Evolutionary conservation across 495 filamentous ascomycete species (phyloP), one percentile per base, ranked within the genome.

Genomic region (Neohortaea acidophila): DNA sequence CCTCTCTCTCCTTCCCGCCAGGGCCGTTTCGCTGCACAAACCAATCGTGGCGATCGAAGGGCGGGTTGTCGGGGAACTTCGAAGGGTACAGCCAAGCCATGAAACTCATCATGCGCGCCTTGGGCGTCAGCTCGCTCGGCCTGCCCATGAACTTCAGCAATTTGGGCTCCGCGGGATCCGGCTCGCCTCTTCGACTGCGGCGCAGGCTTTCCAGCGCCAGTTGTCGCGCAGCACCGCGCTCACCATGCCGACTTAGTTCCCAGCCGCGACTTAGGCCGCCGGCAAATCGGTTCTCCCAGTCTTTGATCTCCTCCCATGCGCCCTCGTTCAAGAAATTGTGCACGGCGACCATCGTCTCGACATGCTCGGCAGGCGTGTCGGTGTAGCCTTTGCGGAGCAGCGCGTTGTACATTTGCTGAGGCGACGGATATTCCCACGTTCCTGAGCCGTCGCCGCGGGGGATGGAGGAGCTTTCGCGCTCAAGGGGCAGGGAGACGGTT

Each of bases 371-470:
- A 31, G 89, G 84, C 0, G 87, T 94, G 52, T 94, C 85, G 0
- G 81, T 86, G 59, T 93, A 84, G 14, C 89, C 89, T 59, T 99
- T 96, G 36, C 91, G 77, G 38, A 92, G 61, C 66, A 96, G 77
- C 0, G 91, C 89, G 53, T 96, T 99, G 63, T 94, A 96, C 89
- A 96, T 96, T 57, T 96, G 89, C 61, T 96, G 91, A 8, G 91
- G 87, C 0, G 84, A 94, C 0, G 89, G 91, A 54, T 96, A 96
- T 57, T 94, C 91, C 89, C 89, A 96, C 51, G 84, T 89, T 10
- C 75, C 74, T 5, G 59, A 42, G 26, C 67, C 69, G 49, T 77
- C 72, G 45, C 81, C 85, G 38, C 78, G 73, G 15, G 91, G 89
- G 43, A 99, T 99, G 1, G 85, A 78, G 13, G 81, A 87, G 8